These are phyloP conservation scores for Pouteria glomerata DNA, from an alignment of 148 eudicot species.

Conservation along the genomic window DNA sequence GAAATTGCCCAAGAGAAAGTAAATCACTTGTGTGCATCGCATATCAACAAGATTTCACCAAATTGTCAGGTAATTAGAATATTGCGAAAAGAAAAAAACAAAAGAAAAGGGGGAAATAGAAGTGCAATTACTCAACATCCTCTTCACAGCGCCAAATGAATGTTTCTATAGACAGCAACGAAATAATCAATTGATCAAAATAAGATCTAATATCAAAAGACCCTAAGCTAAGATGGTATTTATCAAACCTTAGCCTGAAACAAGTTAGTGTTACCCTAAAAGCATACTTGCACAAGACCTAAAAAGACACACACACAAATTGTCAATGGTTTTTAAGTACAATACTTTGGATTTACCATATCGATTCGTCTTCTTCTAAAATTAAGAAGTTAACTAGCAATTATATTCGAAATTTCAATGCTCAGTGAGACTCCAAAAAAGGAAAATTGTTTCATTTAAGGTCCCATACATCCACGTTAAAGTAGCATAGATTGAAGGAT, in stretches of 20 bases:
- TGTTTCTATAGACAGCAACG: background rate
- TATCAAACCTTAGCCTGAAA: background rate
- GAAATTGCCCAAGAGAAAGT: too few species aligned
- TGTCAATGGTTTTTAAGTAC: too few species aligned
- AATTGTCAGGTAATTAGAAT: background rate
- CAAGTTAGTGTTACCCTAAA: background rate
- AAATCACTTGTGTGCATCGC: background rate
- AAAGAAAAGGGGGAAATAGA: background rate
- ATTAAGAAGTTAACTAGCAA: too few species aligned
- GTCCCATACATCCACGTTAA: too few species aligned
- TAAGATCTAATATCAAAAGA: too few species aligned
- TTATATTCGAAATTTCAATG: too few species aligned
- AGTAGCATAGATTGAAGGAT: too few species aligned
- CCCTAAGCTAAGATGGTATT: background rate
- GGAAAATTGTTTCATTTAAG: too few species aligned
- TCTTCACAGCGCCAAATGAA: background rate
- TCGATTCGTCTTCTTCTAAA: too few species aligned
- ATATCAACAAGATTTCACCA: background rate
- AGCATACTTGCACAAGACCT: background rate
- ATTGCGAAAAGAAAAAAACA: background rate
- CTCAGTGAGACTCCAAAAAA: too few species aligned
- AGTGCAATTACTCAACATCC: background rate
- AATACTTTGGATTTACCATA: too few species aligned
- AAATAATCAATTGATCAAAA: background rate
- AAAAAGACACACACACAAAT: background rate